Percentiles rank a stretch among this genome's conserved stretches.
These are phyloP conservation scores for Lepidium africanum DNA, from an alignment of 345 rosid species.

Conservation along the genomic window DNA sequence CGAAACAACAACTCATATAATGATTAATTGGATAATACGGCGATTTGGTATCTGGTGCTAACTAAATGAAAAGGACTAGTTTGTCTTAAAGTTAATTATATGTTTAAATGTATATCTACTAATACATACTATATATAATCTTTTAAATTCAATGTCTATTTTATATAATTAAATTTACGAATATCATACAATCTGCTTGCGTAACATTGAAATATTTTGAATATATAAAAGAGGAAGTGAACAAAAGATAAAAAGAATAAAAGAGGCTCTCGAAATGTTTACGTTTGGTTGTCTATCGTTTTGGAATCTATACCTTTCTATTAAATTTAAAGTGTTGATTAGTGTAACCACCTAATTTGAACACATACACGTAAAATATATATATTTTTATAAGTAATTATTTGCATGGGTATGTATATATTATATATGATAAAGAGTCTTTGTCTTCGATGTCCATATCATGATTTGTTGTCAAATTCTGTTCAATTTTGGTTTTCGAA, in stretches of 20 bases:
- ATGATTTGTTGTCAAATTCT: conserved; percentile 25
- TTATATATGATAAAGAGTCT: conserved; percentile 2
- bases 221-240: neutral
- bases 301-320: conserved; percentile 23
- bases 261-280: neutral
- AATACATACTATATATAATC: neutral
- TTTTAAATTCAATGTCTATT: neutral
- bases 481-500: conserved; percentile 2
- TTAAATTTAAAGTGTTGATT: conserved; percentile 16
- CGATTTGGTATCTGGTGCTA: conserved; percentile 5
- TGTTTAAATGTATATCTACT: neutral
- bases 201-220: neutral
- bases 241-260: conserved; percentile 4
- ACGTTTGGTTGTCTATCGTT: conserved; percentile 21
- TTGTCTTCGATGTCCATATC: conserved; percentile 23
- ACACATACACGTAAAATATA: conserved; percentile 4
- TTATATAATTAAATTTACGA: neutral
- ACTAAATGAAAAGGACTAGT: neutral
- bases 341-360: conserved; percentile 26
- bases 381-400: neutral
- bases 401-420: conserved; percentile 18
- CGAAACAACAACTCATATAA: neutral
- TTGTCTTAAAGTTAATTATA: neutral
- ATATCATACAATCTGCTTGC: neutral
- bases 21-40: neutral